Evolutionary conservation across 192 early-diverging fungal species (phyloP).

Genomic region (Coemansia sp.): DNA sequence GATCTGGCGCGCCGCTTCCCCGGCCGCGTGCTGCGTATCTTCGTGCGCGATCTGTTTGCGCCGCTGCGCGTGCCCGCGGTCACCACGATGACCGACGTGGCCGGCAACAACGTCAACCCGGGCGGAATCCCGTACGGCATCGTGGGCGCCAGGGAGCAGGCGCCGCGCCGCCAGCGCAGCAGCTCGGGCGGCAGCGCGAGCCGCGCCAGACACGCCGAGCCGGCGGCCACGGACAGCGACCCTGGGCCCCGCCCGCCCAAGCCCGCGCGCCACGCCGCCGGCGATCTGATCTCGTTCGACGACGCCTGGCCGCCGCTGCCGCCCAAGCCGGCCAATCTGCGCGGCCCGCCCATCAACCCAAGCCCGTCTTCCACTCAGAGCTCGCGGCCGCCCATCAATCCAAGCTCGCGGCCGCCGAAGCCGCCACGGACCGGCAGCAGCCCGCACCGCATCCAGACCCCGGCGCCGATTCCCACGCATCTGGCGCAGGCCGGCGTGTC

Average conservation of each 20-base stretch:
- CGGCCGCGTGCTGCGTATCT: constrained; percentile 72
- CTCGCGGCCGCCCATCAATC: too few relatives aligned
- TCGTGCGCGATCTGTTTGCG: constrained; percentile 69
- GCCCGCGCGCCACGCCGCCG: too few relatives aligned
- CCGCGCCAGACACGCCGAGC: too few relatives aligned
- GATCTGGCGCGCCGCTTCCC: constrained; percentile 61
- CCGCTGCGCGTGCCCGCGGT: constrained; percentile 34
- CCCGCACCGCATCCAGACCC: not conserved
- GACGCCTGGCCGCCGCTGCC: constrained; percentile 21
- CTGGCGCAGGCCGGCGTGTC: too few relatives aligned
- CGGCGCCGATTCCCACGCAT: not conserved
- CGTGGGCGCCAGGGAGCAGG: not conserved
- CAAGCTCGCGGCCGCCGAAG: constrained; percentile 12
- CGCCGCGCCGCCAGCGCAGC: not conserved
- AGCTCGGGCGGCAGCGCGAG: too few relatives aligned
- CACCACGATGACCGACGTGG: constrained; percentile 28
- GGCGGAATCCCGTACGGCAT: constrained; percentile 34
- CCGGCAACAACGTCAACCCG: constrained; percentile 10
- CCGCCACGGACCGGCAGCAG: constrained; percentile 7
- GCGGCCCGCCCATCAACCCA: not conserved
- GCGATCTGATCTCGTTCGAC: too few relatives aligned
- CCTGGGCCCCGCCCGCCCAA: too few relatives aligned
- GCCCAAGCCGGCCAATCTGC: constrained; percentile 34
- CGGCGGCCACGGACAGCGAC: too few relatives aligned
- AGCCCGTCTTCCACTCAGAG: too few relatives aligned